These are phyloP conservation scores for Chiua virens DNA, from an alignment of 768 basidiomycete species.

Conservation along the genomic window DNA sequence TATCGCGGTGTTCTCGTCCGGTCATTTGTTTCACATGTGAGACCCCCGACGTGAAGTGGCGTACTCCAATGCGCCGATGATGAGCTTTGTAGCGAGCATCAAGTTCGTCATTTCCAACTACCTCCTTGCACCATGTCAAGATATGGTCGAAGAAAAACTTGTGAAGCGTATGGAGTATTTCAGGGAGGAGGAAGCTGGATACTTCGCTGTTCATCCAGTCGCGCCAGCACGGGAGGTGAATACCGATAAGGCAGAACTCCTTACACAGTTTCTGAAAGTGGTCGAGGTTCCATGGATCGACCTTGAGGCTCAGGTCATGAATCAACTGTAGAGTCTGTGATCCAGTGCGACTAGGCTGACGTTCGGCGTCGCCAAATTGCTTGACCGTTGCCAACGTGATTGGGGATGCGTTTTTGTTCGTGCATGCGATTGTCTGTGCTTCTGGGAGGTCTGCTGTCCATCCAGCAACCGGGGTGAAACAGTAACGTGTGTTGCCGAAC, in stretches of 20 bases:
- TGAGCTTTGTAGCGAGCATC: not conserved
- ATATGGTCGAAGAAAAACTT: slow-evolving; percentile 12
- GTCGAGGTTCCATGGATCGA: no score
- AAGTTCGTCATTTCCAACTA: not conserved
- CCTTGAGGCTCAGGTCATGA: no score
- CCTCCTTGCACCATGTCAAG: slow-evolving; percentile 9
- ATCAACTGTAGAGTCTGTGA: no score
- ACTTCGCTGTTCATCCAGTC: no score
- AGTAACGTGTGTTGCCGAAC: not conserved
- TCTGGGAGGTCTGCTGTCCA: not conserved
- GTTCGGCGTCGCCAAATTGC: no score
- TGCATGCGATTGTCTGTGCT: not conserved
- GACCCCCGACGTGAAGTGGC: slow-evolving; percentile 40
- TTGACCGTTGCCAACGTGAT: not conserved
- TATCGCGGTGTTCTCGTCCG: slow-evolving; percentile 38
- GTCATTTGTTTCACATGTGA: slow-evolving; percentile 42
- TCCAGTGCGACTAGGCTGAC: no score
- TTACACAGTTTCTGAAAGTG: no score
- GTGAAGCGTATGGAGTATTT: not conserved
- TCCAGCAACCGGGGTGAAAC: not conserved
- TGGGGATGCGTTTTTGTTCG: not conserved
- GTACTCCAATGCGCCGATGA: slow-evolving; percentile 21
- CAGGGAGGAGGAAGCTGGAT: no score
- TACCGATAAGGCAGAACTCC: no score
- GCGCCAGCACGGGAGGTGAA: no score